Evolutionary conservation across 345 rosid genomes (phyloP).

Genomic region (Boechera stricta): DNA sequence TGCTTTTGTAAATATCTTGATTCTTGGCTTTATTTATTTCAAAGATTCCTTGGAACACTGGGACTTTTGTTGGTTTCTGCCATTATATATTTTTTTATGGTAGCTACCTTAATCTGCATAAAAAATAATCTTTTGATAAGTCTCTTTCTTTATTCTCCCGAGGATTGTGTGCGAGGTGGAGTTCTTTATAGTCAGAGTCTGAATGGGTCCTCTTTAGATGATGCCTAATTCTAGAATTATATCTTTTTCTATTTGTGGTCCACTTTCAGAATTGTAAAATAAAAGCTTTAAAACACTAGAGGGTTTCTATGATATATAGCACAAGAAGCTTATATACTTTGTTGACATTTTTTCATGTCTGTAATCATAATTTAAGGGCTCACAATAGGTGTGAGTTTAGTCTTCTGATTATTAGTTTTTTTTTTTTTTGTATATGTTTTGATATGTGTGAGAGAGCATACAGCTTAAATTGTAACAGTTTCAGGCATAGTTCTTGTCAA

Average conservation of each 20-base stretch:
- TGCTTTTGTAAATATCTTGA: neutral
- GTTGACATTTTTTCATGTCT: constrained; percentile 31
- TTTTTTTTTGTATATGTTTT: too few species aligned
- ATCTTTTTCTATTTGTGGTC: constrained; percentile 15
- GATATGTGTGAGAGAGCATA: neutral
- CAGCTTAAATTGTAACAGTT: neutral
- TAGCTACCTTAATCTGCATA: constrained; percentile 29
- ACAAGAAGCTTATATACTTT: constrained; percentile 7
- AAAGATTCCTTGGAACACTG: constrained; percentile 25
- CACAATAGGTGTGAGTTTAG: neutral
- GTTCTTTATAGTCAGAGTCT: constrained; percentile 14
- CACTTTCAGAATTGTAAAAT: neutral
- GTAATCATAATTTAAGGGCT: neutral
- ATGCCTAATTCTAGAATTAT: constrained; percentile 5
- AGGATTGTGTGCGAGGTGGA: constrained; percentile 20
- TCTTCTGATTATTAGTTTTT: neutral
- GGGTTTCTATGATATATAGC: neutral
- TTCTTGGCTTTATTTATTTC: constrained; percentile 8
- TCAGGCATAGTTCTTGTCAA: neutral
- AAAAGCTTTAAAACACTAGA: neutral
- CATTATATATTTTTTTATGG: neutral
- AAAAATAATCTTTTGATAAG: neutral
- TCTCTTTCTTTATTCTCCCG: constrained; percentile 24
- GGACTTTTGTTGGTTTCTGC: constrained; percentile 1
- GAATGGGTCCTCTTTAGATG: constrained; percentile 8